Evolutionary conservation across 2,329 filamentous ascomycete species (phyloP).

Genomic region (Hypoxylon sp.): DNA sequence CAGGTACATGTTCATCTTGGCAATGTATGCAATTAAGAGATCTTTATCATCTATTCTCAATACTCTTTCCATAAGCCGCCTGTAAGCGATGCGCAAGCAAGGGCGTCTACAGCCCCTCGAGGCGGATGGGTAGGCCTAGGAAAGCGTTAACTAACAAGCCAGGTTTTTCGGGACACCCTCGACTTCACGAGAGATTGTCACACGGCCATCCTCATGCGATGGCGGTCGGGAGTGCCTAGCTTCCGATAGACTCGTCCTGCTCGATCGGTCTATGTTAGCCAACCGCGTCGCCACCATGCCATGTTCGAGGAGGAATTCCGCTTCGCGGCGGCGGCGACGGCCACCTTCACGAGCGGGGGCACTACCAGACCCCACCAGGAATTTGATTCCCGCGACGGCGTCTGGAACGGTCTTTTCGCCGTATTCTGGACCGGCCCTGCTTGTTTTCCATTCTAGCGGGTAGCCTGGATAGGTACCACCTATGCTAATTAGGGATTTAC

Average conservation of each 20-base stretch:
- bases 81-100: slow-evolving; percentile 26
- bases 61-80: no score
- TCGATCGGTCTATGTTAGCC: slow-evolving; percentile 25
- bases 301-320: slow-evolving; percentile 32
- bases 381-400: slow-evolving; percentile 15
- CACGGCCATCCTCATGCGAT: slow-evolving; percentile 12
- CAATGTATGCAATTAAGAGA: no score
- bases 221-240: slow-evolving; percentile 8
- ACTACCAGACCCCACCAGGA: neutral
- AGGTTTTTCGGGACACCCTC: neutral
- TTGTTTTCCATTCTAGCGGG: slow-evolving; percentile 18
- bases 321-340: slow-evolving; percentile 19
- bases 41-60: no score
- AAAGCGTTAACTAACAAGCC: neutral
- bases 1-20: no score
- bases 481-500: slow-evolving; percentile 15
- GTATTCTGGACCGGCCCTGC: slow-evolving; percentile 15
- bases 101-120: slow-evolving; percentile 11
- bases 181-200: slow-evolving; percentile 16
- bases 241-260: slow-evolving; percentile 22
- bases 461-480: slow-evolving; percentile 2
- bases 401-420: slow-evolving; percentile 28
- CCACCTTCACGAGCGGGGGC: slow-evolving; percentile 5
- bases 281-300: slow-evolving; percentile 25
- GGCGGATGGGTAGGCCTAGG: slow-evolving; percentile 16